Evolutionary conservation across 2,329 filamentous ascomycete species (phyloP), one percentile per base, ranked within the genome.

Genomic region (Clarireedia hainanense): DNA sequence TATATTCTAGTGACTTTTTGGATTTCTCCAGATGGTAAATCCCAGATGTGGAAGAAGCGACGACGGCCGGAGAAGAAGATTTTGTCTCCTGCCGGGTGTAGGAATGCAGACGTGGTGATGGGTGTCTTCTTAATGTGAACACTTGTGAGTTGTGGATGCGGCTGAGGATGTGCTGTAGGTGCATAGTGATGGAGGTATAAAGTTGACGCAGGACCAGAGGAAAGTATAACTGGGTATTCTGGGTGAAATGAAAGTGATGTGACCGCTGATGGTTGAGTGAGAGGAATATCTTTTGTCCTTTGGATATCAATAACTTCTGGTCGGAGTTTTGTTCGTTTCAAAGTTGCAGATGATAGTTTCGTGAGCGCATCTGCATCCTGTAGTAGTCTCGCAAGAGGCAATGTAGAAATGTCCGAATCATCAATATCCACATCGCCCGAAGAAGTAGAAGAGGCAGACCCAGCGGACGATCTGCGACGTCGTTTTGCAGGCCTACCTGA

Each of bases 11-110:
- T 84, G 46, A 95, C 81, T 72, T 95, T 96, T 66, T 92, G 87
- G 49, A 99, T 84, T 12, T 78, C 76, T 45, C 94, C 94, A 0
- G 86, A 85, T 45, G 86, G 77, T 24, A 99, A 79, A 66, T 97
- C 86, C 94, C 94, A 99, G 62, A 87, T 85, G 73, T 97, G 94
- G 72, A 97, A 96, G 75, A 91, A 97, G 60, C 85, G 85, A 50
- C 94, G 83, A 37, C 92, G 86, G 39, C 91, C 91, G 17, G 91
- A 88, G 58, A 96, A 88, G 71, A 96, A 89, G 62, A 99, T 87
- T 64, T 86, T 86, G 60, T 87, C 84, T 60, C 88, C 89, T 15
- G 74, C 74, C 4, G 86, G 83, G 26, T 79, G 81, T 56, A 91
- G 76, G 71, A 99, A 97, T 39, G 87, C 81, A 6, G 91, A 90